Conservation (phyloP, 1,284 basidiomycete genomes). For the Phylloboletellus chloephorus region DNA sequence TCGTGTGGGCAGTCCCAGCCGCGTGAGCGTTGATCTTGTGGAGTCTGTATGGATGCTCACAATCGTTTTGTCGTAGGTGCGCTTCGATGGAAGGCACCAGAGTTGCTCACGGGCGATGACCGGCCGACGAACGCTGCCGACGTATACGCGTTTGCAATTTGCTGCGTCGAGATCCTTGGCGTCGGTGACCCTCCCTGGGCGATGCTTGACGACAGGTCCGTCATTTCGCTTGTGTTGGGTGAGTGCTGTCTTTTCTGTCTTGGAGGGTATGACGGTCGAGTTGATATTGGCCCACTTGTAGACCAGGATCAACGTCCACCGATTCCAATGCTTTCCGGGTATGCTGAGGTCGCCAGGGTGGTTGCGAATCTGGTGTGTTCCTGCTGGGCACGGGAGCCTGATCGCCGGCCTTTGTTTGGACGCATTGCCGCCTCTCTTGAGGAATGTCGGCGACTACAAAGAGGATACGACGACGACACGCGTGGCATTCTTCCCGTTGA, state of each 20-base stretch:
- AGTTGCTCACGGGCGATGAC: conserved; percentile 60
- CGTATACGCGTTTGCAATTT: conserved; percentile 70
- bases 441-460: conserved; percentile 21
- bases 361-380: conserved; percentile 37
- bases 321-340: conserved; percentile 36
- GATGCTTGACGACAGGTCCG: conserved; percentile 51
- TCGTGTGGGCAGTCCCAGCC: conserved; percentile 48
- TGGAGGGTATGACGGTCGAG: neutral
- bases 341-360: conserved; percentile 17
- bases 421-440: conserved; percentile 39
- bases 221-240: conserved; percentile 60
- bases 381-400: conserved; percentile 49
- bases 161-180: conserved; percentile 62
- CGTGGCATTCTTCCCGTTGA: neutral
- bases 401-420: conserved; percentile 45
- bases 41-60: neutral
- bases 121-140: conserved; percentile 61
- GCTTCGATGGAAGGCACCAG: conserved; percentile 70
- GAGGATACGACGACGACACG: neutral
- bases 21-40: conserved; percentile 39
- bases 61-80: conserved; percentile 44
- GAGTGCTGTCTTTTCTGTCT: conserved; percentile 17
- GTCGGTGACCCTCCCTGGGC: conserved; percentile 63
- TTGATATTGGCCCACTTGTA: conserved; percentile 22
- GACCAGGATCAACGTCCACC: conserved; percentile 53